These are phyloP conservation scores for Oenanthe sinensis DNA, from an alignment of 129 eudicot species.

Conservation along the genomic window DNA sequence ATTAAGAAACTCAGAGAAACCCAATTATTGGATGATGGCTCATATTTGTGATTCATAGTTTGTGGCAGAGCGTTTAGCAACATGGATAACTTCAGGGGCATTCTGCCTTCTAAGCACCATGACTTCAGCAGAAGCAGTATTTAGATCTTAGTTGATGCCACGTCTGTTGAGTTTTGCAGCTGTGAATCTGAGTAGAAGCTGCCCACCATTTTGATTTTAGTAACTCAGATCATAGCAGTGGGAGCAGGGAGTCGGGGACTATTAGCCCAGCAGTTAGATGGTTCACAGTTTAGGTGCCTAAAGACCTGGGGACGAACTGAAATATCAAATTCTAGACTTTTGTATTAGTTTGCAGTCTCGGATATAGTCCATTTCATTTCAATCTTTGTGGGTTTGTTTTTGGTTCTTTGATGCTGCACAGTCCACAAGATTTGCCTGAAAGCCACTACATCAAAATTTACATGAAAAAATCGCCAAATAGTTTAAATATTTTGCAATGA, in stretches of 20 bases:
- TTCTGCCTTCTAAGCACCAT: constrained; percentile 33
- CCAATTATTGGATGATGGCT: constrained; percentile 57
- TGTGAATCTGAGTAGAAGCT: constrained; percentile 46
- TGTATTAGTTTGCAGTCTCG: constrained; percentile 19
- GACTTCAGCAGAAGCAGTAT: constrained; percentile 26
- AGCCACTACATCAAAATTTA: no score
- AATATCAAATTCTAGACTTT: constrained; percentile 20
- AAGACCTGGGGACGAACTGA: background rate
- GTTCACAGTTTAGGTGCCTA: constrained; percentile 37
- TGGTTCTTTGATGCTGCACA: background rate
- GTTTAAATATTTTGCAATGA: no score
- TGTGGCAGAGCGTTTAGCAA: constrained; percentile 43
- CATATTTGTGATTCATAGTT: no score
- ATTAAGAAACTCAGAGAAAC: constrained; percentile 23
- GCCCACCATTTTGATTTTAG: constrained; percentile 34
- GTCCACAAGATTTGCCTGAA: background rate
- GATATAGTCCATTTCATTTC: constrained; percentile 22
- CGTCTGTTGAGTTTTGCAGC: constrained; percentile 27
- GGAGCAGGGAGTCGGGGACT: constrained; percentile 26
- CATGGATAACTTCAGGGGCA: constrained; percentile 51
- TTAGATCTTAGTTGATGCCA: constrained; percentile 27
- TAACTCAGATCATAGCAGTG: constrained; percentile 36
- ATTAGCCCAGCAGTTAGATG: constrained; percentile 52
- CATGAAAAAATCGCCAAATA: background rate
- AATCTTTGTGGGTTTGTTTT: constrained; percentile 7